These are phyloP conservation scores for Bipolaris zeicola DNA, from an alignment of 2,329 filamentous ascomycete genomes.

Conservation along the genomic window DNA sequence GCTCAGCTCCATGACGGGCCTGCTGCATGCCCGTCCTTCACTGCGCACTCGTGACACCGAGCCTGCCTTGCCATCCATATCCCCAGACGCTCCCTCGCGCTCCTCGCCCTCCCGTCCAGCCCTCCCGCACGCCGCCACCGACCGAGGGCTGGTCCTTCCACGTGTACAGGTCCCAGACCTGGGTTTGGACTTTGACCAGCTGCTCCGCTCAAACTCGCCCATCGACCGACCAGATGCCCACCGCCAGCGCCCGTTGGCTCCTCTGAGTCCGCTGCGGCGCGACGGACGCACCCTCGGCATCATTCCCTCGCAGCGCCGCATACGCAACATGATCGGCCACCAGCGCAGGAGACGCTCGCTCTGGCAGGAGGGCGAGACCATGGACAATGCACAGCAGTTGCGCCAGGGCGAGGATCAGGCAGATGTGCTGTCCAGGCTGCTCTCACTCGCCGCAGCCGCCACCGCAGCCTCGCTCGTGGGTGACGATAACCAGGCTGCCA, in stretches of 20 bases:
- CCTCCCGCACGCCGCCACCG: constrained; percentile 32
- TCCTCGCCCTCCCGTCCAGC: constrained; percentile 25
- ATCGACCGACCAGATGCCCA: constrained; percentile 26
- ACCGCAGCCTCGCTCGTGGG: constrained; percentile 69
- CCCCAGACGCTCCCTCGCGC: constrained; percentile 23
- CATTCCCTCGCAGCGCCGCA: constrained; percentile 43
- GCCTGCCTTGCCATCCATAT: constrained; percentile 18
- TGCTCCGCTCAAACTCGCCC: constrained; percentile 25
- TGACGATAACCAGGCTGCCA: constrained; percentile 60
- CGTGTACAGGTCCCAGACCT: constrained; percentile 44
- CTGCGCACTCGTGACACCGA: constrained; percentile 26
- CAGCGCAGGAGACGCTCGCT: constrained; percentile 60
- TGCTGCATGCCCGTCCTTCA: constrained; percentile 39
- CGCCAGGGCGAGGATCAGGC: constrained; percentile 65
- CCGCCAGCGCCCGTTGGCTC: constrained; percentile 23
- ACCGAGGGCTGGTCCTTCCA: constrained; percentile 41
- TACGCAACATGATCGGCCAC: constrained; percentile 52
- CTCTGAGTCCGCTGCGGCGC: constrained; percentile 32
- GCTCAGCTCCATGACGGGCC: constrained; percentile 41
- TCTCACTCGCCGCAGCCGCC: constrained; percentile 67
- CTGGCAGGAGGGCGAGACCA: constrained; percentile 34
- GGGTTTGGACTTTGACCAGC: constrained; percentile 47
- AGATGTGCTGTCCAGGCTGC: constrained; percentile 64
- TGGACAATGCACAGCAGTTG: constrained; percentile 42
- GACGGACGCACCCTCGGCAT: constrained; percentile 44